Evolutionary conservation across 1,139 yeast species (phyloP), one percentile per base, ranked within the genome.

Genomic region (Pichia sp.): DNA sequence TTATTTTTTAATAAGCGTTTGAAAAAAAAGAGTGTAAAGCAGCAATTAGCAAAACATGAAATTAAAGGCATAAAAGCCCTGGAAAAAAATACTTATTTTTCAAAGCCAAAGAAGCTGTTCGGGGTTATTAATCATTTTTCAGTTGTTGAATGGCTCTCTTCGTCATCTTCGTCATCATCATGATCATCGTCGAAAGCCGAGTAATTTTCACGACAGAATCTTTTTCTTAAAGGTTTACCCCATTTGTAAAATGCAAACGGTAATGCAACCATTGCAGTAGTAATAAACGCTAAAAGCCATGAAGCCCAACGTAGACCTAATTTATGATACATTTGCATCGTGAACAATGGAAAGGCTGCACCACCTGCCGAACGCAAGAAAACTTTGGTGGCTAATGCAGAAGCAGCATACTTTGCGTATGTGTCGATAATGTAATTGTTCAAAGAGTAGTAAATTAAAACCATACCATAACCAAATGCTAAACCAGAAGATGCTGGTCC

Each of bases 391-490:
- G 95, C 95, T 53, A 87, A 71, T 0, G 95, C 95, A 46, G 87
- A 78, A 11, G 95, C 95, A n/a, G 95, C 95, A 58, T 75, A 85
- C 57, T 81, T 80, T 44, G 87, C 85, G 63, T 85, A 86, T 31
- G 94, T 81, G 64, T 86, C 95, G 61, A 87, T 84, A 64, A 87
- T 85, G 64, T 87, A 87, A 66, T 86, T 86, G 67, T 87, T 87
- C 59, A 86, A 73, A 2, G 95, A 84, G 62, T 86, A 85, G 64
- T 86, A 87, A 58, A 86, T 81, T 57, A 87, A 70, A 46, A 86
- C 95, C 95, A 87, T 85, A 50, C 96, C 96, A 58, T 77, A 86
- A 34, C 96, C 96, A 62, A 86, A 86, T 0, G 94, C 86, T 42
- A 87, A 64, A 51, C 96, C 96, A 2, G 95, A 75, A 29, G 95